phyloP scores from a whole-genome alignment of 495 filamentous ascomycete genomes.

The Choiromyces venosus region DNA sequence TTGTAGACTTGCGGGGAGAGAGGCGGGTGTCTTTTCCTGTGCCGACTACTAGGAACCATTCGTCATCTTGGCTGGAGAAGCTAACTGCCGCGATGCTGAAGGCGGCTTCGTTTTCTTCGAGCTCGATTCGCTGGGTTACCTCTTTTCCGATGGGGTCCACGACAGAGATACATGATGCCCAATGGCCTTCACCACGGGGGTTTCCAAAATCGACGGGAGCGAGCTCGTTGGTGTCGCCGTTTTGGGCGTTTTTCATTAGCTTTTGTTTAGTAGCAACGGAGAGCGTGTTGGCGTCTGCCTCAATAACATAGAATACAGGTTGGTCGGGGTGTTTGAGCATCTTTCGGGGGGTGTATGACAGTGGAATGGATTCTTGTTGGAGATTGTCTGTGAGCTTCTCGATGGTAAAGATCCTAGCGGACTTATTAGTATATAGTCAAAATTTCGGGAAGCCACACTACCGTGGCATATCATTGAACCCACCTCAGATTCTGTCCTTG shows the following conservation, averaged over 20 bases:
- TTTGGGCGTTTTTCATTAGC: constrained; percentile 59
- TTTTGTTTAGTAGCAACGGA: constrained; percentile 64
- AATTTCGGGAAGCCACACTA: constrained; percentile 16
- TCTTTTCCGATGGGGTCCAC: constrained; percentile 76
- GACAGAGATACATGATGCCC: constrained; percentile 90
- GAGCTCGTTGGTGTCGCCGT: constrained; percentile 61
- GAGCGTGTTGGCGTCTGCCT: constrained; percentile 85
- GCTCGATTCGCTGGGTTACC: constrained; percentile 68
- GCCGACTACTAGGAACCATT: constrained; percentile 85
- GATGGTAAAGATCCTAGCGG: constrained; percentile 70
- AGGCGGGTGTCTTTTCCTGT: constrained; percentile 84
- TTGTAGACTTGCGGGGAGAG: constrained; percentile 64
- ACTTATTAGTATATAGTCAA: neutral
- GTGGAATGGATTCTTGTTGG: constrained; percentile 76
- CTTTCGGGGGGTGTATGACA: constrained; percentile 84
- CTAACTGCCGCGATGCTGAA: constrained; percentile 76
- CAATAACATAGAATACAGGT: constrained; percentile 85
- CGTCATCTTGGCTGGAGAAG: constrained; percentile 81
- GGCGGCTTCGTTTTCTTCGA: constrained; percentile 86
- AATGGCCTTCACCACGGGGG: constrained; percentile 72
- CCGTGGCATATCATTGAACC: constrained; percentile 8
- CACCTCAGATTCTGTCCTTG: constrained; percentile 68
- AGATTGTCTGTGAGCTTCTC: constrained; percentile 81
- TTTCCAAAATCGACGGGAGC: constrained; percentile 86
- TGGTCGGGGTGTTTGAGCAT: constrained; percentile 84